These are phyloP conservation scores for Tolypocladium amazonense DNA, from an alignment of 2,329 filamentous ascomycete species.

Conservation along the genomic window DNA sequence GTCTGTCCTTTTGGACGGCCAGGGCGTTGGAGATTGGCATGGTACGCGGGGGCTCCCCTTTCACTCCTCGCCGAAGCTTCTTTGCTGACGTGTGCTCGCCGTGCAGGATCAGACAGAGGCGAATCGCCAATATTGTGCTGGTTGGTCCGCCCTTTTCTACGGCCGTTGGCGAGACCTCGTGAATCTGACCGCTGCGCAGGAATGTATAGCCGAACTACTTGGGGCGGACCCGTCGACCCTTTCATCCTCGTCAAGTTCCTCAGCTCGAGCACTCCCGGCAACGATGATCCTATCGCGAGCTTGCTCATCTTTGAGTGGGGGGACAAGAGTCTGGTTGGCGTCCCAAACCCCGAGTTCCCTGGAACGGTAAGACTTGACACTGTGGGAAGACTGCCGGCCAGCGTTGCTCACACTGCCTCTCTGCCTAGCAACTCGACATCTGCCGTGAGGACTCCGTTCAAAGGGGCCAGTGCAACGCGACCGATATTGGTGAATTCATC, in stretches of 20 bases:
- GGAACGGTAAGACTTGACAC: slow-evolving; percentile 20
- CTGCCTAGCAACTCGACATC: slow-evolving; percentile 38
- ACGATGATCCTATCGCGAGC: slow-evolving; percentile 64
- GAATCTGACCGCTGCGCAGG: slow-evolving; percentile 31
- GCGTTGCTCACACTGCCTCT: background rate
- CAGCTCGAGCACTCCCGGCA: slow-evolving; percentile 42
- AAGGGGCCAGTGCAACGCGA: slow-evolving; percentile 59
- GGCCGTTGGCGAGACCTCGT: background rate
- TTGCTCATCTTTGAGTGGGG: slow-evolving; percentile 91
- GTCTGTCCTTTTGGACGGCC: slow-evolving; percentile 42
- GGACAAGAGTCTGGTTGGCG: slow-evolving; percentile 70
- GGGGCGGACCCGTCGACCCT: slow-evolving; percentile 80
- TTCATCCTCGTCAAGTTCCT: slow-evolving; percentile 81
- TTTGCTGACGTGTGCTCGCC: slow-evolving; percentile 10
- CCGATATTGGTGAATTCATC: slow-evolving; percentile 78
- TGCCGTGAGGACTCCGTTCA: slow-evolving; percentile 66
- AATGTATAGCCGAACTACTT: slow-evolving; percentile 86
- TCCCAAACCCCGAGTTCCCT: slow-evolving; percentile 41
- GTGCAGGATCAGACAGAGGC: slow-evolving; percentile 62
- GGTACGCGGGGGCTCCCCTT: slow-evolving; percentile 28
- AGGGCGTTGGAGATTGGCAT: slow-evolving; percentile 47
- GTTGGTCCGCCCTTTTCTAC: slow-evolving; percentile 22
- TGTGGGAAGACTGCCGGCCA: slow-evolving; percentile 9
- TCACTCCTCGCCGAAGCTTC: background rate
- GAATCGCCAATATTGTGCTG: slow-evolving; percentile 70